Base-by-base conservation (phyloP, 1,139 yeast genomes). In the Magnusiomyces suaveolens region DNA sequence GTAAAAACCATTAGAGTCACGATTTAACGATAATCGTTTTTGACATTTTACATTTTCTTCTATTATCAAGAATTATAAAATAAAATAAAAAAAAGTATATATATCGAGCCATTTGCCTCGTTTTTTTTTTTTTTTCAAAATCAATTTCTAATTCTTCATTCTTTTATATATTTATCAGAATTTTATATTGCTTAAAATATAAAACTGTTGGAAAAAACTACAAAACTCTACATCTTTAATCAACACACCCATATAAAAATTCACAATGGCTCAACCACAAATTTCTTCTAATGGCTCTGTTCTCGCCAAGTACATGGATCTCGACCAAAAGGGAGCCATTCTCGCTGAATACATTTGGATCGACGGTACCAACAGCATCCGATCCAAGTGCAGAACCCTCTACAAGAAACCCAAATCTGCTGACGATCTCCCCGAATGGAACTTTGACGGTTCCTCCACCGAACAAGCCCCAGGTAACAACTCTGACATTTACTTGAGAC, bases 401-500 rank as follows among this genome's bases (percentile, higher is more conserved):
- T 66, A 66, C 67, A 81, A 83, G 74, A 78, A 75, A 67, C 87
- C 95, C 57, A 68, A 80, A 51, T 76, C 84, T 48, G 78, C 87
- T 56, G 94, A 87, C 61, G 96, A 92, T 68, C 79, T 92, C 64
- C 97, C 97, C 63, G 97, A 90, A 74, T 92, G 98, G 98, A 92
- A 92, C 81, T 92, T 92, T 68, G 98, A 92, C 72, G 98, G 98
- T 74, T 90, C 97, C 50, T 89, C 97, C 38, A 92, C 98, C 53
- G 92, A 88, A 63, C 98, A 92, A 78, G 98, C 98, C 57, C 97
- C 97, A 67, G 98, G 98, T 64, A 84, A 87, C 72, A 92, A 92
- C 77, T 89, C 97, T 52, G 98, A 92, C 71, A 81, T 92, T 61
- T 89, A 88, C 73, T 78, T 92, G 68, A 84, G 96, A 74, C 98